Evolutionary conservation across 78 protist genomes (phyloP).

Genomic region (Chrysochromulina tobinii): DNA sequence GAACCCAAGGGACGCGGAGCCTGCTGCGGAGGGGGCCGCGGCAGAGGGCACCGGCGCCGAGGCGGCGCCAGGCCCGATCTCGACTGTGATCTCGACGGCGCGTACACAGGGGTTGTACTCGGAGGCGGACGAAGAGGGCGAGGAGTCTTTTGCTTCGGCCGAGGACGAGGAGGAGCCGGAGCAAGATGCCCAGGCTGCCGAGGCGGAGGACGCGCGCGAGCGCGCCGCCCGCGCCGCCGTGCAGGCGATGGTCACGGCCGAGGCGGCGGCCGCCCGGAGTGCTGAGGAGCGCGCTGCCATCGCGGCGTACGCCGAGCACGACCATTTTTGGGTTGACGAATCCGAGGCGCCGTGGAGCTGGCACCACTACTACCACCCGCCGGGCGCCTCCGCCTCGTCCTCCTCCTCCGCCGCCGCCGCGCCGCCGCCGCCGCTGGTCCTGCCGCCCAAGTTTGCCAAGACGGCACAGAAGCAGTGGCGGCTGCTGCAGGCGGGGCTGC

Average conservation of each 20-base stretch:
- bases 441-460: not conserved
- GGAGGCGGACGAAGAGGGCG: not conserved
- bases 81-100: no score
- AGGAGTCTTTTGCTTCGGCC: not conserved
- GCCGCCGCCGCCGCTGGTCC: not conserved
- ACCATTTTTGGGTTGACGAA: not conserved
- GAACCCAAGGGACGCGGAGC: no score
- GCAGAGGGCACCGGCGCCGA: no score
- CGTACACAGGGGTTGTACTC: not conserved
- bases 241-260: no score
- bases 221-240: no score
- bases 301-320: not conserved
- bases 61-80: no score
- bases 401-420: not conserved
- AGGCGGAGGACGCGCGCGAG: not conserved
- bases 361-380: no score
- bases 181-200: not conserved
- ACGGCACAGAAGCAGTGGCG: constrained; percentile 46
- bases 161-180: not conserved
- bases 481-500: constrained; percentile 16
- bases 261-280: no score
- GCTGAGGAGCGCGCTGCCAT: not conserved
- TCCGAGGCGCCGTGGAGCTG: not conserved
- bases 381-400: not conserved
- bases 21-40: no score